phyloP scores from a whole-genome alignment of 441 rosid genomes.

The Lepidium campestre region DNA sequence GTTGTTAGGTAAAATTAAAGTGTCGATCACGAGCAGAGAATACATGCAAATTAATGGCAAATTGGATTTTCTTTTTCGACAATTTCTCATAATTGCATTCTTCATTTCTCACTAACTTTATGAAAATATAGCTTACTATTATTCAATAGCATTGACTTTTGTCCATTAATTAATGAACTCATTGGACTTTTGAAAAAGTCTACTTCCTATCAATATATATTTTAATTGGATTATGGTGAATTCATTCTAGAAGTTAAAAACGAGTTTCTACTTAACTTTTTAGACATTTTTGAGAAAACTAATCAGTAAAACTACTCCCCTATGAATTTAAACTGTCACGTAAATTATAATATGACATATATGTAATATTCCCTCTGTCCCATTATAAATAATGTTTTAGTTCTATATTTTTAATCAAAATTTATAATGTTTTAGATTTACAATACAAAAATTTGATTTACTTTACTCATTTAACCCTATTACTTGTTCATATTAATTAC shows the following conservation, averaged over 20 bases:
- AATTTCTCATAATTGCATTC: conserved; percentile 7
- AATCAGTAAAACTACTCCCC: background rate
- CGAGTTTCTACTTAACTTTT: background rate
- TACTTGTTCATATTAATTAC: too few species aligned
- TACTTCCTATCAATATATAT: background rate
- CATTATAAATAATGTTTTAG: too few species aligned
- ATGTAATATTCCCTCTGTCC: too few species aligned
- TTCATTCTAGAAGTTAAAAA: conserved; percentile 14
- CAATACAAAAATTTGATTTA: too few species aligned
- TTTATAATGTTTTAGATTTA: too few species aligned
- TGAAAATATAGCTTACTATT: background rate
- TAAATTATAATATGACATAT: too few species aligned
- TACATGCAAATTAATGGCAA: background rate
- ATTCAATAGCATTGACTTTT: conserved; percentile 15
- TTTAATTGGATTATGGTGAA: background rate
- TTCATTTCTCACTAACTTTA: conserved; percentile 11
- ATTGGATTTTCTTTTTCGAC: background rate
- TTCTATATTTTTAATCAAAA: too few species aligned
- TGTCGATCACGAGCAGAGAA: background rate
- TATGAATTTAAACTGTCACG: background rate
- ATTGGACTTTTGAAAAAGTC: conserved; percentile 20
- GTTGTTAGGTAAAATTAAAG: background rate
- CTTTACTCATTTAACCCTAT: too few species aligned
- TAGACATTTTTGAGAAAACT: background rate
- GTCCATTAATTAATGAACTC: background rate